These are phyloP conservation scores for Hypoxylon sp. DNA, from an alignment of 2,329 filamentous ascomycete genomes.

Conservation along the genomic window DNA sequence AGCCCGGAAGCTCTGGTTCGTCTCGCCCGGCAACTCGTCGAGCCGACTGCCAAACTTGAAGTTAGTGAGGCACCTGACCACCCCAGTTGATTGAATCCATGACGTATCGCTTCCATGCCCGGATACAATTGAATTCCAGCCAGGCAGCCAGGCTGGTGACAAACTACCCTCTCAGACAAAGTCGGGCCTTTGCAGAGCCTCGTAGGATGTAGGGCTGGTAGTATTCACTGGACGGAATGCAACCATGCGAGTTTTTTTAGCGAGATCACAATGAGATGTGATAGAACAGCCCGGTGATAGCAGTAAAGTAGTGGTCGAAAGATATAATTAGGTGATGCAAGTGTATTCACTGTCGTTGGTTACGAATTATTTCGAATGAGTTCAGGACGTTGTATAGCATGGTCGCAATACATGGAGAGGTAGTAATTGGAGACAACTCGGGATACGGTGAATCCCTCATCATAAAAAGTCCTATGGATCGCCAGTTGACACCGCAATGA, in stretches of 20 bases:
- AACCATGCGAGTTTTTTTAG: background rate
- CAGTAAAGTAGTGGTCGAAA: background rate
- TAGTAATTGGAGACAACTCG: slow-evolving; percentile 4
- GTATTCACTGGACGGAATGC: background rate
- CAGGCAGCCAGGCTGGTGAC: background rate
- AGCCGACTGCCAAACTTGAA: background rate
- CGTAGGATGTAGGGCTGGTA: background rate
- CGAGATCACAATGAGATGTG: slow-evolving; percentile 2
- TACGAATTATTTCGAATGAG: slow-evolving; percentile 13
- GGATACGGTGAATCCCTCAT: slow-evolving; percentile 17
- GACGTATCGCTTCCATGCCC: background rate
- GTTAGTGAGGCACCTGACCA: background rate
- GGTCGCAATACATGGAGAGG: slow-evolving; percentile 12
- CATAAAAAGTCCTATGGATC: slow-evolving; percentile 29
- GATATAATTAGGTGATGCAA: slow-evolving; percentile 9
- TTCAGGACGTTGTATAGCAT: slow-evolving; percentile 22
- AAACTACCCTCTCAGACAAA: background rate
- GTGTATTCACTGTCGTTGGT: background rate
- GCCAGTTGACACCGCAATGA: slow-evolving; percentile 7
- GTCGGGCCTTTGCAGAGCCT: background rate
- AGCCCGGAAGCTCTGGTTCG: background rate
- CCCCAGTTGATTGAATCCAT: background rate
- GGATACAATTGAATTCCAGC: background rate
- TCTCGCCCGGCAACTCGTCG: background rate
- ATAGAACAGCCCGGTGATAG: background rate